phyloP scores from a whole-genome alignment of 305 asterid genomes.

The Striga hermonthica region DNA sequence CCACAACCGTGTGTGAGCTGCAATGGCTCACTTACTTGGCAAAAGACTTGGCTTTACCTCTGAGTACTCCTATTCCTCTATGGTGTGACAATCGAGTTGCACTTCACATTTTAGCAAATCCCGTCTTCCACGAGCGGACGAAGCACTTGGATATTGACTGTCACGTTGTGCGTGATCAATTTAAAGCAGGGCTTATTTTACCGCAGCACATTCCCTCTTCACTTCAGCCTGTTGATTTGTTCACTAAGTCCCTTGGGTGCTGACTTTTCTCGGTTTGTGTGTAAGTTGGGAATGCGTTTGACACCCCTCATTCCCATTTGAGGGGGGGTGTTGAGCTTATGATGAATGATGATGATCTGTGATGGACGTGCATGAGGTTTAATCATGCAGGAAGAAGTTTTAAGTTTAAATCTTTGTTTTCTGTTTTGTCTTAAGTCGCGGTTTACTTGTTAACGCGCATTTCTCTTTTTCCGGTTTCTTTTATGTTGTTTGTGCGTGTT shows the following conservation, averaged over 20 bases:
- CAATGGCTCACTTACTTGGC: background rate
- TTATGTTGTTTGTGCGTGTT: too few species aligned
- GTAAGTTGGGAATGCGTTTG: background rate
- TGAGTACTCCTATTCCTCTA: background rate
- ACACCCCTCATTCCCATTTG: background rate
- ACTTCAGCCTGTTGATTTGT: background rate
- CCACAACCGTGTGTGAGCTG: background rate
- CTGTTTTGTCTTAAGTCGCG: too few species aligned
- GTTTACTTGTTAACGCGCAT: too few species aligned
- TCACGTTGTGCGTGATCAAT: background rate
- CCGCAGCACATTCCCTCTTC: too few species aligned
- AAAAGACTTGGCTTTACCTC: background rate
- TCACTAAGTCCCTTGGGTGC: background rate
- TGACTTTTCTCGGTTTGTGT: background rate
- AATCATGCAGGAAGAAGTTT: too few species aligned
- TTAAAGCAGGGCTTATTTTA: background rate
- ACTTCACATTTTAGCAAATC: background rate
- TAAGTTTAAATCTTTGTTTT: too few species aligned
- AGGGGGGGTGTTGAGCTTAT: too few species aligned
- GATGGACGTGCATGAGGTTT: too few species aligned
- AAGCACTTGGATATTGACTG: background rate
- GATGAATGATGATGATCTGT: too few species aligned
- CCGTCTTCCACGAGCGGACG: conserved; percentile 12
- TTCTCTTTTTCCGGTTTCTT: too few species aligned
- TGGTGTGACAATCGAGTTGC: background rate